These are phyloP conservation scores for Boletales sp. DNA, from an alignment of 768 basidiomycete genomes.

Conservation along the genomic window DNA sequence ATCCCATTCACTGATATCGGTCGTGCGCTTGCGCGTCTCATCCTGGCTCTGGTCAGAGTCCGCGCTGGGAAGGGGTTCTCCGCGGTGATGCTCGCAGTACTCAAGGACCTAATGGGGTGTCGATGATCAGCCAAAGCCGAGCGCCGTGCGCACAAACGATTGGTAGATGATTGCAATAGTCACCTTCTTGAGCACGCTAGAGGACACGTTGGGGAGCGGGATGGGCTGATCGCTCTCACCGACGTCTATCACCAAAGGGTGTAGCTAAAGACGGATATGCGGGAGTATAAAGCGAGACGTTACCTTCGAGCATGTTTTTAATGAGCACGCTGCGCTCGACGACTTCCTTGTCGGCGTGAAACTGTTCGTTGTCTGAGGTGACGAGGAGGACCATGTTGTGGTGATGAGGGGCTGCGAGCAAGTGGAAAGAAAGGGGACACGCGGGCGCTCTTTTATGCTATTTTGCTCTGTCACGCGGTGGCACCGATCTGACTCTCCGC, in stretches of 20 bases:
- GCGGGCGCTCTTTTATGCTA: too few relatives aligned
- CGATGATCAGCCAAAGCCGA: constrained; percentile 1
- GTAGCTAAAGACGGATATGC: not conserved
- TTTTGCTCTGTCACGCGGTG: constrained; percentile 11
- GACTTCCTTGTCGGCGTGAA: constrained; percentile 89
- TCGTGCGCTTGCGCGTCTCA: constrained; percentile 96
- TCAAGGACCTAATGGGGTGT: constrained; percentile 77
- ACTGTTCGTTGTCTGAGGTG: constrained; percentile 95
- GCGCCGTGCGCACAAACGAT: not conserved
- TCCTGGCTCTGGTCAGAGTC: constrained; percentile 82
- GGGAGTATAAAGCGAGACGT: constrained; percentile 1
- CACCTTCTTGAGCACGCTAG: constrained; percentile 91
- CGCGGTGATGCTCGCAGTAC: constrained; percentile 98
- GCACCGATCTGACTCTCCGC: not conserved
- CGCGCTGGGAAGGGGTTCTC: constrained; percentile 88
- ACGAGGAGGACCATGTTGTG: constrained; percentile 75
- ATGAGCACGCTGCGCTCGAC: constrained; percentile 95
- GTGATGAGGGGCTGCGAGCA: constrained; percentile 12
- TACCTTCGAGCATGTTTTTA: constrained; percentile 99
- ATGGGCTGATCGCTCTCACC: constrained; percentile 94
- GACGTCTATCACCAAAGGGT: constrained; percentile 56
- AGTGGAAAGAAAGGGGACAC: not conserved
- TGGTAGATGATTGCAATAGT: constrained; percentile 7
- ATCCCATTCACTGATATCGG: constrained; percentile 99
- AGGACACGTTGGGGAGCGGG: constrained; percentile 91